These are phyloP conservation scores for Cymbopogon flexuosus DNA, from an alignment of 202 grass and related monocot species.

Conservation along the genomic window DNA sequence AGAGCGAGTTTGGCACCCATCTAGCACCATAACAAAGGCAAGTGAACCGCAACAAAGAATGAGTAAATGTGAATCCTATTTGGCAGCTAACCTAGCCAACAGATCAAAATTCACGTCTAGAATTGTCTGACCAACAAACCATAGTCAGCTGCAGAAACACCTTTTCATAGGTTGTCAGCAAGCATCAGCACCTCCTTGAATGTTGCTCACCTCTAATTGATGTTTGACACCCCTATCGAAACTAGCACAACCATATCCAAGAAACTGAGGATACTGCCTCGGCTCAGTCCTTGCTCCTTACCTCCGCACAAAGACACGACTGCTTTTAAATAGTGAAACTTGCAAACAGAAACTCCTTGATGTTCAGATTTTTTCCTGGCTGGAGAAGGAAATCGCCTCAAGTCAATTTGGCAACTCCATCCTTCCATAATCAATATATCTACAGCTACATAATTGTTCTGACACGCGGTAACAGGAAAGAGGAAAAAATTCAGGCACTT, in stretches of 20 bases:
- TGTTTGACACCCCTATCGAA: constrained; percentile 21
- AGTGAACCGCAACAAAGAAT: background rate
- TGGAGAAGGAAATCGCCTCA: constrained; percentile 40
- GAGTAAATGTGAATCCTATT: background rate
- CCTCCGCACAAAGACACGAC: constrained; percentile 40
- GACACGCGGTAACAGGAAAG: constrained; percentile 38
- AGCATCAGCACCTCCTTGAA: constrained; percentile 25
- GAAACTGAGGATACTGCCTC: constrained; percentile 16
- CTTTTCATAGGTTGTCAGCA: background rate
- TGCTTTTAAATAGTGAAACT: constrained; percentile 48
- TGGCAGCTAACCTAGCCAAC: background rate
- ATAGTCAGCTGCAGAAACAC: background rate
- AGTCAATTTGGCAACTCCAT: constrained; percentile 39
- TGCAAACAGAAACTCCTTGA: constrained; percentile 51
- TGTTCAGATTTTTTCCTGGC: constrained; percentile 43
- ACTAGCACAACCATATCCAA: constrained; percentile 20
- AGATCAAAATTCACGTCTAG: background rate
- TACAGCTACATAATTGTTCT: constrained; percentile 50
- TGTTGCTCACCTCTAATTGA: constrained; percentile 9
- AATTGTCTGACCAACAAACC: background rate
- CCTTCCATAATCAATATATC: constrained; percentile 57
- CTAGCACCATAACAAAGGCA: background rate
- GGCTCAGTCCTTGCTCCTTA: constrained; percentile 31
- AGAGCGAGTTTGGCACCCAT: background rate
- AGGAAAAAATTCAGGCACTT: constrained; percentile 44